phyloP scores from a whole-genome alignment of 179 eudicot species.

The Beta lomatogona region DNA sequence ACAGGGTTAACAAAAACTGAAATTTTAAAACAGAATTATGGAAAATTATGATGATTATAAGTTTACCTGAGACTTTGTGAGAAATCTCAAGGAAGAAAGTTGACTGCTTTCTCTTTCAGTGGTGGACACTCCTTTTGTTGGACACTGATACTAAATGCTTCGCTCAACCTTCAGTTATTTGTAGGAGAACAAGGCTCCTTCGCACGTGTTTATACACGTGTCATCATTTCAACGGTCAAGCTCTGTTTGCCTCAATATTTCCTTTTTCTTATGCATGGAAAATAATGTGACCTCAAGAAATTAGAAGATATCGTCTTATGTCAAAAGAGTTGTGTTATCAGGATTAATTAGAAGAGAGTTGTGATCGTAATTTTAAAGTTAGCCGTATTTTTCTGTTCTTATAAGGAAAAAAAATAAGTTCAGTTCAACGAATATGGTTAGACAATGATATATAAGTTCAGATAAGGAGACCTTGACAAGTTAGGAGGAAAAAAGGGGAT shows the following conservation, averaged over 20 bases:
- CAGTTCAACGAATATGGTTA: no score
- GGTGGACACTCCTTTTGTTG: neutral
- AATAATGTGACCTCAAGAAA: neutral
- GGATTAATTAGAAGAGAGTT: no score
- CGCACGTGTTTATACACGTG: slow-evolving; percentile 11
- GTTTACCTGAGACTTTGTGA: neutral
- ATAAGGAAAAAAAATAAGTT: no score
- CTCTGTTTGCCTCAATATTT: neutral
- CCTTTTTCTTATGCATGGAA: neutral
- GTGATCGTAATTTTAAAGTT: no score
- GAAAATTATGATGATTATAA: neutral
- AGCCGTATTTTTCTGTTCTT: no score
- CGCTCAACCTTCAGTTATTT: neutral
- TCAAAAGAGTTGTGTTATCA: no score
- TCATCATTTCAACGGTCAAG: neutral
- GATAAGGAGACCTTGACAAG: no score
- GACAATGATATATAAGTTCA: no score
- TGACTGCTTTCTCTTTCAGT: neutral
- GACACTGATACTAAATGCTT: neutral
- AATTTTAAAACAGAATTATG: neutral
- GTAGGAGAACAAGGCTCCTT: neutral
- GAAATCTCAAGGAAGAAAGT: neutral
- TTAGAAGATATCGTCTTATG: neutral
- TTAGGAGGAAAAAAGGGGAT: no score
- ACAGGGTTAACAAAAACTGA: neutral